These are phyloP conservation scores for Oehlia diaphana DNA, from an alignment of 192 early-diverging fungal species.

Conservation along the genomic window DNA sequence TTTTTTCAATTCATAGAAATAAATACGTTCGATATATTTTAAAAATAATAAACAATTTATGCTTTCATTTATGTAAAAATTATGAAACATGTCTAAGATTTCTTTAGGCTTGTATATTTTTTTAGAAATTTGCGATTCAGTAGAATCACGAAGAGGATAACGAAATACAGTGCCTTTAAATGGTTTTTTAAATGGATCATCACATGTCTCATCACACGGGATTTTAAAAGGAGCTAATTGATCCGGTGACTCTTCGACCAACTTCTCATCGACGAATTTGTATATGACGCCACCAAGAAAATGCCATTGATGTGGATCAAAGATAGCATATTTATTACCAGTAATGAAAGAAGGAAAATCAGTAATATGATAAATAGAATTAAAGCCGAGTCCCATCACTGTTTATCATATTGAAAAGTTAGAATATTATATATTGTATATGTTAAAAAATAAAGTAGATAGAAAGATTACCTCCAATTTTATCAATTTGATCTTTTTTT, in stretches of 20 bases:
- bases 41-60: constrained; percentile 38
- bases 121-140: constrained; percentile 28
- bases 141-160: constrained; percentile 36
- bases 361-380: constrained; percentile 41
- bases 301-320: constrained; percentile 36
- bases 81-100: constrained; percentile 33
- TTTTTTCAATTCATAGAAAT: not conserved
- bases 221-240: constrained; percentile 31
- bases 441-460: not conserved
- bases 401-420: too few relatives aligned
- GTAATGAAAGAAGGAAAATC: constrained; percentile 39
- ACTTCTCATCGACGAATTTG: constrained; percentile 17
- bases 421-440: too few relatives aligned
- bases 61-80: constrained; percentile 30
- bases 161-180: constrained; percentile 40
- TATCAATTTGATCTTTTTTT: constrained; percentile 24
- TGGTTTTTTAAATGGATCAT: not conserved
- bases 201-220: not conserved
- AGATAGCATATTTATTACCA: constrained; percentile 30
- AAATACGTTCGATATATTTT: not conserved
- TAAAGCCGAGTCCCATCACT: not conserved
- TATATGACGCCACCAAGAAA: constrained; percentile 22
- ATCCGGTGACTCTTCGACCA: not conserved
- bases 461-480: not conserved
- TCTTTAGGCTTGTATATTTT: constrained; percentile 25